Evolutionary conservation across 345 rosid genomes (phyloP), one percentile per base, ranked within the genome.

Genomic region (Salix viminalis): DNA sequence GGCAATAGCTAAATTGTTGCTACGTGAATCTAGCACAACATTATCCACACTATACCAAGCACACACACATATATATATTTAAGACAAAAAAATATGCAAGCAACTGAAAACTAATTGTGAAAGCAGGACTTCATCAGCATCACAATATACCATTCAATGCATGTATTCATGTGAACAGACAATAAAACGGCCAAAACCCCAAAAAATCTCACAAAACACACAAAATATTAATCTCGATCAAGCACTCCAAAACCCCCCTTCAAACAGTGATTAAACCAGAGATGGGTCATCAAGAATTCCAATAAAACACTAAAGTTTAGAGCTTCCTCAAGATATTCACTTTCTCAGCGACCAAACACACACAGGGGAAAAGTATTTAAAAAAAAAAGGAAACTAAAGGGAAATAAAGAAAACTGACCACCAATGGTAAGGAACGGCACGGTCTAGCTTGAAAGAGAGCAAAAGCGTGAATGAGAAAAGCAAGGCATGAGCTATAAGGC

Each of bases 401-500:
- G 18, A 14, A 52, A 67, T 65, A 36, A 73, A 37, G n/a, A 28
- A 39, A 66, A 86, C 92, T 37, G 48, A 94, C 98, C 97, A 91
- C 98, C 98, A 94, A 7, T 90, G 86, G 83, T 60, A 83, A 76
- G 88, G 76, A 54, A 88, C 71, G 76, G 83, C 68, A 74, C 76
- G 92, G 42, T 90, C 83, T 75, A 92, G 97, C 92, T 88, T 94
- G 79, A 92, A 85, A 85, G 82, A 82, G 60, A 94, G 92, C 77
- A 92, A 82, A 75, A 92, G 86, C 61, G 96, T 90, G 90, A 92
- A 92, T 74, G 90, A 85, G 89, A 94, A 89, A 78, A 92, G 92
- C 75, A 91, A 83, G 52, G 44, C 76, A 75, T 94, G 97, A 24
- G 97, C 97, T 15, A 83, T 65, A 41, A 90, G 86, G 14, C 91